Conservation (phyloP, 2,329 filamentous ascomycete species). For the Ophioceras dolichostomum region DNA sequence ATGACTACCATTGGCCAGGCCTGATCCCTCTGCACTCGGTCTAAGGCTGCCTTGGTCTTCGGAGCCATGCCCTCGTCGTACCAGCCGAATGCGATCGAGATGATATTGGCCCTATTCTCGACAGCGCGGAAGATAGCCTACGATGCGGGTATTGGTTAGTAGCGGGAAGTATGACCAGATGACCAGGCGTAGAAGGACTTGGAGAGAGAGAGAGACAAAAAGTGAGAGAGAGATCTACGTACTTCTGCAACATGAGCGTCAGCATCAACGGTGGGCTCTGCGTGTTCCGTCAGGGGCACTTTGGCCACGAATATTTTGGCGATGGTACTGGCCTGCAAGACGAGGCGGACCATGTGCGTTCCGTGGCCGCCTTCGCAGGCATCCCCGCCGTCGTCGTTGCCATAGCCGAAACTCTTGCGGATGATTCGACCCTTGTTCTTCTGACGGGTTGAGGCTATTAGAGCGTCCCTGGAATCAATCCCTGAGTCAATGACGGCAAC, state of each 20-base stretch:
- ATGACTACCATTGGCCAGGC: neutral
- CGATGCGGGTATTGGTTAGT: too few relatives aligned
- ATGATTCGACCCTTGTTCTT: neutral
- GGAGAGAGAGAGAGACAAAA: too few relatives aligned
- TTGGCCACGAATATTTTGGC: neutral
- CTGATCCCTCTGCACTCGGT: neutral
- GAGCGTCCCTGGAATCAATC: neutral
- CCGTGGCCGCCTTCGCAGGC: neutral
- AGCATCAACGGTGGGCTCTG: neutral
- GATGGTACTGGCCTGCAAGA: neutral
- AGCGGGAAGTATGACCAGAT: neutral
- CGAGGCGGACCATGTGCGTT: neutral
- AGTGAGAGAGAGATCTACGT: neutral
- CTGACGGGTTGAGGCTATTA: too few relatives aligned
- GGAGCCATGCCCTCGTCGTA: neutral
- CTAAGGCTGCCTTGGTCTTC: neutral
- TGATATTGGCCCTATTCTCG: neutral
- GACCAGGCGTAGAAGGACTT: neutral
- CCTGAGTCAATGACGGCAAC: neutral
- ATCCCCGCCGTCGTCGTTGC: neutral
- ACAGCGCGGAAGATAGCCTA: neutral
- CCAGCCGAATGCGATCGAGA: neutral
- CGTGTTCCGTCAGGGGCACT: neutral
- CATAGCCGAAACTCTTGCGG: neutral
- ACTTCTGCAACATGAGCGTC: neutral